Evolutionary conservation across 345 rosid species (phyloP).

Genomic region (Microthlaspi erraticum): DNA sequence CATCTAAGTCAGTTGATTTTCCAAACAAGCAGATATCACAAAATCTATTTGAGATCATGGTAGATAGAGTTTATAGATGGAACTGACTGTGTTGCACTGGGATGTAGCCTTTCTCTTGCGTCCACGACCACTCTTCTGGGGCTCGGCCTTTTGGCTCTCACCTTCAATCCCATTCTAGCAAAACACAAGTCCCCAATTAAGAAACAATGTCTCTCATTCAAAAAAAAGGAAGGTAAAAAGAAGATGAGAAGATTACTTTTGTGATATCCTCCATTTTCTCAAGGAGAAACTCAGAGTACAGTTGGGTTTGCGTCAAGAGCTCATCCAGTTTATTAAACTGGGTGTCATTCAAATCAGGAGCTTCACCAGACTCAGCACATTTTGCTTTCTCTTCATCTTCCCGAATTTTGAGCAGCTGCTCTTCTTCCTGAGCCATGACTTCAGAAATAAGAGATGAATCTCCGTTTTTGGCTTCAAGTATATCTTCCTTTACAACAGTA

Average conservation of each 20-base stretch:
- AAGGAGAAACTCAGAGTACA: conserved; percentile 79
- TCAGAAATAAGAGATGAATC: conserved; percentile 58
- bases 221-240: conserved; percentile 17
- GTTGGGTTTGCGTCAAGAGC: conserved; percentile 82
- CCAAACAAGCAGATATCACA: conserved; percentile 7
- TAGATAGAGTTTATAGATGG: conserved; percentile 3
- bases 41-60: conserved; percentile 1
- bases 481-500: conserved; percentile 51
- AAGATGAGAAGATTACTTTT: conserved; percentile 52
- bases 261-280: conserved; percentile 93
- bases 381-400: conserved; percentile 48
- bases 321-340: conserved; percentile 78
- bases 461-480: conserved; percentile 52
- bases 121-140: conserved; percentile 63
- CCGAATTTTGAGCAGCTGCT: conserved; percentile 59
- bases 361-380: conserved; percentile 39
- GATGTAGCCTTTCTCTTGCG: conserved; percentile 77
- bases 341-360: conserved; percentile 54
- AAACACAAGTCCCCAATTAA: conserved; percentile 35
- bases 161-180: conserved; percentile 65
- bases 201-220: conserved; percentile 8
- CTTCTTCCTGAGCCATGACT: conserved; percentile 74
- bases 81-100: conserved; percentile 62
- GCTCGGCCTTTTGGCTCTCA: conserved; percentile 48
- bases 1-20: not conserved